Evolutionary conservation across 768 basidiomycete species (phyloP).

Genomic region (Suillus americanus): DNA sequence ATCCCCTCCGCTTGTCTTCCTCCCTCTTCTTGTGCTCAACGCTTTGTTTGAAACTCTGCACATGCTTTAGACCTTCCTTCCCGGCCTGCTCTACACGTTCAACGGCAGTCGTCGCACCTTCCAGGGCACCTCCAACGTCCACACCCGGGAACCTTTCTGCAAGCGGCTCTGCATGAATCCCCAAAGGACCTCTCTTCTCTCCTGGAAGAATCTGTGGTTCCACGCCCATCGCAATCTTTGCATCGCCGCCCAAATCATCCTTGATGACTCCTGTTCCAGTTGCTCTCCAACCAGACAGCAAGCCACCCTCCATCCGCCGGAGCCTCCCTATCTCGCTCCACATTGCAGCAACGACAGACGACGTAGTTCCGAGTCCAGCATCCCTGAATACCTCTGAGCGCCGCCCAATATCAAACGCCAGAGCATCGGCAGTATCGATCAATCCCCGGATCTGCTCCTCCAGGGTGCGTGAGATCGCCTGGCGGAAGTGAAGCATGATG

Average conservation of each 20-base stretch:
- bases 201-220: constrained; percentile 73
- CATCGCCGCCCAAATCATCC: constrained; percentile 38
- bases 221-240: constrained; percentile 61
- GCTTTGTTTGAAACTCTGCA: constrained; percentile 43
- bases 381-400: constrained; percentile 67
- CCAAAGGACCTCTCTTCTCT: constrained; percentile 66
- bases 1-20: constrained; percentile 42
- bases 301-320: constrained; percentile 34
- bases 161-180: constrained; percentile 45
- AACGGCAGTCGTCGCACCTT: constrained; percentile 19
- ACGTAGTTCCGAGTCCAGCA: constrained; percentile 51
- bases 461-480: constrained; percentile 60
- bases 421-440: constrained; percentile 53
- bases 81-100: constrained; percentile 35
- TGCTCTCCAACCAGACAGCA: constrained; percentile 46
- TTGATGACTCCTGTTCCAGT: constrained; percentile 67
- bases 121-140: constrained; percentile 2
- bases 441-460: constrained; percentile 51
- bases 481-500: constrained; percentile 52
- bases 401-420: constrained; percentile 58
- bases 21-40: constrained; percentile 40
- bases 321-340: constrained; percentile 71
- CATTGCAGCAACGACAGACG: constrained; percentile 53
- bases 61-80: constrained; percentile 35
- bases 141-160: constrained; percentile 5